Percentiles rank a stretch among this genome's conserved stretches.
Conservation (phyloP, 2,329 filamentous ascomycete genomes). For the Trichocomaceae sp. region DNA sequence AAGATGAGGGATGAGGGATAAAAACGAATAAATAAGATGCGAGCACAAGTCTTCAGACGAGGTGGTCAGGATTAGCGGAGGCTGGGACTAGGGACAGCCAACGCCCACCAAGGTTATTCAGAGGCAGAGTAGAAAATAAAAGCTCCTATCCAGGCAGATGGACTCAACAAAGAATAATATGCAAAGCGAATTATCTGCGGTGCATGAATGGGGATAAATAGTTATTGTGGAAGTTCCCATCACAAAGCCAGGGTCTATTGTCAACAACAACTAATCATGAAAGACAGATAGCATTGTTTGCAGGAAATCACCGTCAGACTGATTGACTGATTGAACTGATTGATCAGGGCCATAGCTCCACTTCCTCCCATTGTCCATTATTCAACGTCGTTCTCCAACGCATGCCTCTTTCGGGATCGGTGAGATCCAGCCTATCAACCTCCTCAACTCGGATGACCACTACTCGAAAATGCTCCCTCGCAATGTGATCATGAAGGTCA, state of each 20-base stretch:
- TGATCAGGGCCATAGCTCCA: slow-evolving; percentile 60
- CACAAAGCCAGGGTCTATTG: not conserved
- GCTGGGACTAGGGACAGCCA: no score
- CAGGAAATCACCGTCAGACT: not conserved
- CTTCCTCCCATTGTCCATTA: slow-evolving; percentile 55
- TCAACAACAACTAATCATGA: not conserved
- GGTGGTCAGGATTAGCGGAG: no score
- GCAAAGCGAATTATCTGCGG: not conserved
- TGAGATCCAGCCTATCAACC: slow-evolving; percentile 68
- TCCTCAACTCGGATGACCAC: slow-evolving; percentile 77
- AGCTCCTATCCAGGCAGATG: not conserved
- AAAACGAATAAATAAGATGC: no score
- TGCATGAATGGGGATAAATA: not conserved
- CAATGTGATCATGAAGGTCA: slow-evolving; percentile 61
- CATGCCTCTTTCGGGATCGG: slow-evolving; percentile 55
- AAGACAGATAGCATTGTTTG: not conserved
- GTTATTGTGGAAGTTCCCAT: not conserved
- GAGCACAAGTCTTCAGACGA: no score
- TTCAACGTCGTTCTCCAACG: slow-evolving; percentile 63
- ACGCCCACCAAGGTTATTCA: not conserved
- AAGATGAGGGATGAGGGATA: no score
- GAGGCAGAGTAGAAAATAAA: not conserved
- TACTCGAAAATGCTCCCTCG: slow-evolving; percentile 72
- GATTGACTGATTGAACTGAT: not conserved
- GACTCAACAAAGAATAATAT: not conserved